These are phyloP conservation scores for Candida mesenterica DNA, from an alignment of 1,139 yeast species.

Conservation along the genomic window DNA sequence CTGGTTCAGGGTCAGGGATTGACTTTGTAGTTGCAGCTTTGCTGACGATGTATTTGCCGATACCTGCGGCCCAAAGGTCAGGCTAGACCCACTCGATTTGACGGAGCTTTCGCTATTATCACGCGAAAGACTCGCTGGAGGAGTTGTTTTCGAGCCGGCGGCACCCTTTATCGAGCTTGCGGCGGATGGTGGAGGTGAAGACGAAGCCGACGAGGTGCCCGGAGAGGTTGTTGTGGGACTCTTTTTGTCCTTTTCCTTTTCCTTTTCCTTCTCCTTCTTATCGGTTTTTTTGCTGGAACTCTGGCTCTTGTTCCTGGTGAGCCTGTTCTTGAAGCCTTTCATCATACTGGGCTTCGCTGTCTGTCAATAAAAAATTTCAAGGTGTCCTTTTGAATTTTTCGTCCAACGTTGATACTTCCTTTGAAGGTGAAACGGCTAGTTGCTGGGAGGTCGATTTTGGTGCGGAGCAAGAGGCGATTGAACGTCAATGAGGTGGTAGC, in stretches of 20 bases:
- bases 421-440: too few relatives aligned
- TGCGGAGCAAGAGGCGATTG: too few relatives aligned
- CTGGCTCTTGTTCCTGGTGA: constrained; percentile 45
- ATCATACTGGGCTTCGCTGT: constrained; percentile 43
- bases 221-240: neutral
- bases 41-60: neutral
- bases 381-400: too few relatives aligned
- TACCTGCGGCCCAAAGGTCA: constrained; percentile 2
- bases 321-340: constrained; percentile 52
- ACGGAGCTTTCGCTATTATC: constrained; percentile 31
- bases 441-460: too few relatives aligned
- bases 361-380: too few relatives aligned
- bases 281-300: constrained; percentile 37
- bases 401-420: too few relatives aligned
- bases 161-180: constrained; percentile 2
- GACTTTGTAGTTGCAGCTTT: neutral
- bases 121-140: constrained; percentile 36
- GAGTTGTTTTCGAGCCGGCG: constrained; percentile 14
- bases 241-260: constrained; percentile 13
- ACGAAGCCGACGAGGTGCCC: constrained; percentile 12
- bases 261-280: constrained; percentile 27
- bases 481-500: too few relatives aligned
- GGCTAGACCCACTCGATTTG: constrained; percentile 18
- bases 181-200: constrained; percentile 11
- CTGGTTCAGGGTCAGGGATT: neutral